Percentiles rank a stretch among this genome's conserved stretches.
Evolutionary conservation across 2,329 filamentous ascomycete genomes (phyloP).

Genomic region (Fusarium devonianum): DNA sequence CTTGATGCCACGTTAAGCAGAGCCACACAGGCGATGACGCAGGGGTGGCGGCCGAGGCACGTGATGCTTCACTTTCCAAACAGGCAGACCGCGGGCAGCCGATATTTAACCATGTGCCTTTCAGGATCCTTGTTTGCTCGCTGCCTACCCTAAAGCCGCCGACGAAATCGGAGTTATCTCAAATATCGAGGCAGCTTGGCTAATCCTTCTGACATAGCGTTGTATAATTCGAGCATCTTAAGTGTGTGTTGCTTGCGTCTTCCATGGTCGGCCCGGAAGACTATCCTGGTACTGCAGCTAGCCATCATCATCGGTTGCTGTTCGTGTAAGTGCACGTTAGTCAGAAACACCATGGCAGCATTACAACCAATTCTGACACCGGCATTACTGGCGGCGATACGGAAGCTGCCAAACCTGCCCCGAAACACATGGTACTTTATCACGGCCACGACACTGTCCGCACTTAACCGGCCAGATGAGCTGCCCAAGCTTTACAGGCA

Average conservation of each 20-base stretch:
- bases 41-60: conserved; percentile 33
- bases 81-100: conserved; percentile 7
- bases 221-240: too few species aligned
- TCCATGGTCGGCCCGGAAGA: too few species aligned
- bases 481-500: conserved; percentile 27
- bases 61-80: conserved; percentile 31
- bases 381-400: conserved; percentile 29
- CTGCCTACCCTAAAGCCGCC: conserved; percentile 30
- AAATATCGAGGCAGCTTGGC: not conserved
- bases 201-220: too few species aligned
- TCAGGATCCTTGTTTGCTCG: not conserved
- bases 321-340: not conserved
- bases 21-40: conserved; percentile 40
- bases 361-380: conserved; percentile 34
- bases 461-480: conserved; percentile 38
- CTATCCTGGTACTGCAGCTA: too few species aligned
- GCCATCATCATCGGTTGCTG: too few species aligned
- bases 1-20: conserved; percentile 44
- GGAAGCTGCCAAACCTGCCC: conserved; percentile 35
- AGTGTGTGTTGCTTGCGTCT: too few species aligned
- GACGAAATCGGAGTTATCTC: not conserved
- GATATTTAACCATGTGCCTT: conserved; percentile 25
- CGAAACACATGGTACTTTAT: conserved; percentile 41
- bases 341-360: conserved; percentile 12
- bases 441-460: conserved; percentile 36